Base-by-base conservation (phyloP, 495 filamentous ascomycete genomes). In the Podospora appendiculata region DNA sequence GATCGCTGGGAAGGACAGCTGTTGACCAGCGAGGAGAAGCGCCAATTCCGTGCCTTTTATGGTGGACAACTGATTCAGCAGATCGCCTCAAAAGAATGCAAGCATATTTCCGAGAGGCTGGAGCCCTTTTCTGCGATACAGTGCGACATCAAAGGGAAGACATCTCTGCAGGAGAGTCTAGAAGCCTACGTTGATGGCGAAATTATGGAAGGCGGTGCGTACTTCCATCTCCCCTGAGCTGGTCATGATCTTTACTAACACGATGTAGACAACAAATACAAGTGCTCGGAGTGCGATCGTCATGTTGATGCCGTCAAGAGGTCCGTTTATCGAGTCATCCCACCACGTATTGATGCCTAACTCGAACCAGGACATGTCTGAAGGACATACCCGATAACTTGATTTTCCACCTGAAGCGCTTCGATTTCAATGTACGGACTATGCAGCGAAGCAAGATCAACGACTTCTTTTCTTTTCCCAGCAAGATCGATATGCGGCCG, bases 41-140 rank as follows among this genome's bases (percentile, higher is more conserved):
- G 82, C 41, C 76, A 69, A 12, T 90, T 99, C 51, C 79, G 89
- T 40, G 85, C 85, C 0, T 89, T 96, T 58, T 99, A 89, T 60
- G 91, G 90, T 0, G 93, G 93, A 11, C 88, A 95, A 56, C 76
- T 95, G 8, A 87, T 96, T 35, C 90, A 96, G 51, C 93, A 99
- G 67, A 89, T 96, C 53, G 89, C 89, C 65, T 95, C 92, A 0
- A 89, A 90, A 60, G 93, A 97, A 62, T 99, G 93, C 58, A 65
- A 84, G 19, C 93, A 99, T 68, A 89, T 99, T 13, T 97, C 93
- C 0, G 90, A 96, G 60, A 77, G 85, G 25, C 70, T 87, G 8
- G 94, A 97, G 63, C 85, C 88, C 4, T 99, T 96, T 66, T 94
- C 89, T 8, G 93, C 93, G 10, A 93, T 99, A 50, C 89, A 96